phyloP scores from a whole-genome alignment of 768 basidiomycete species.

The Termitomyces sp. region DNA sequence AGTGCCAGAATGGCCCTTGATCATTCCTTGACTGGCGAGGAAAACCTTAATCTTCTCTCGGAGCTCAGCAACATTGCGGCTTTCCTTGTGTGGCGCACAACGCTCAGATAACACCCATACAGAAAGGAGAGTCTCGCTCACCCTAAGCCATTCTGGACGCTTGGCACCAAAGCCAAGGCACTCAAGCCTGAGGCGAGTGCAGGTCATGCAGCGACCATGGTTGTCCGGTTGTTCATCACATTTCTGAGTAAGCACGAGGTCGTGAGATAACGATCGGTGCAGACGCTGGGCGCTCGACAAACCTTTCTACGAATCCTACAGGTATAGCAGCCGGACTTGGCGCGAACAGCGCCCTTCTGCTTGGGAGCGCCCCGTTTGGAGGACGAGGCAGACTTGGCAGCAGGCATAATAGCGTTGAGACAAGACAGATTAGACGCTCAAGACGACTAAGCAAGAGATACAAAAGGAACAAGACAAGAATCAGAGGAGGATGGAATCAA shows the following conservation, averaged over 20 bases:
- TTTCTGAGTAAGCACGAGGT: constrained; percentile 45
- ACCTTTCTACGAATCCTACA: constrained; percentile 86
- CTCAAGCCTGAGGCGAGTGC: constrained; percentile 73
- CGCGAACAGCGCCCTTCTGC: constrained; percentile 75
- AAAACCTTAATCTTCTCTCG: constrained; percentile 78
- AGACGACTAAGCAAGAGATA: constrained; percentile 1
- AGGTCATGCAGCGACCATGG: constrained; percentile 67
- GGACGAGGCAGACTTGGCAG: constrained; percentile 33
- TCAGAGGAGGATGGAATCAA: constrained; percentile 2
- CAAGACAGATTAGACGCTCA: constrained; percentile 6
- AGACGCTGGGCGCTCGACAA: constrained; percentile 15
- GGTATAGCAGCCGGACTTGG: constrained; percentile 87
- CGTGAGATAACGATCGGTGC: constrained; percentile 12
- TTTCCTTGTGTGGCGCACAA: constrained; percentile 43
- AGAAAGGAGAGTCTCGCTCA: constrained; percentile 27
- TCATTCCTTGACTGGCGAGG: constrained; percentile 80
- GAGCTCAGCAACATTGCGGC: constrained; percentile 57
- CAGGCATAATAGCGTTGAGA: constrained; percentile 26
- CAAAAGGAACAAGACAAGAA: neutral
- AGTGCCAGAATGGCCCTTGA: constrained; percentile 79
- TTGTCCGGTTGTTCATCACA: constrained; percentile 70
- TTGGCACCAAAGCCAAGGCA: constrained; percentile 84
- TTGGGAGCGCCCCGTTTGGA: constrained; percentile 56
- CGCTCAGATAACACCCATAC: neutral
- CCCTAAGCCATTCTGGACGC: constrained; percentile 81